A percentile compares a stretch with the other conserved stretches of the same genome.
Evolutionary conservation across 2,329 filamentous ascomycete species (phyloP).

Genomic region (Chaetomiaceae sp.): DNA sequence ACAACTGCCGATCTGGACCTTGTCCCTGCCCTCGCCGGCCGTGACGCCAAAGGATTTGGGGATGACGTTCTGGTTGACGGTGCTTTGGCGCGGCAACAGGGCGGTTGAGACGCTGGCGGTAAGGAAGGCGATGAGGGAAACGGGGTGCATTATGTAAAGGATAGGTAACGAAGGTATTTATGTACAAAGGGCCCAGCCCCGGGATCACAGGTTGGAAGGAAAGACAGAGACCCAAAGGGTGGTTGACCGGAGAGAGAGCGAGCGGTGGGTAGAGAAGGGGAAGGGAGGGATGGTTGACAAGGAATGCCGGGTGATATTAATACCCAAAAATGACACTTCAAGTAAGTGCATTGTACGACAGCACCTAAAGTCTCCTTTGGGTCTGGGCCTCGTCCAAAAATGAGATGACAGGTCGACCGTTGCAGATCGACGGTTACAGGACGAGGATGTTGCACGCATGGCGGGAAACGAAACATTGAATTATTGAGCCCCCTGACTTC

Average conservation of each 20-base stretch:
- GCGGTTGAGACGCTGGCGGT: constrained; percentile 10
- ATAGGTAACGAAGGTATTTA: too few relatives aligned
- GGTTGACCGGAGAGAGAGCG: neutral
- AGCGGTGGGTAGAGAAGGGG: constrained; percentile 1
- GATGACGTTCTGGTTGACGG: constrained; percentile 18
- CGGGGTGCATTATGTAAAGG: constrained; percentile 14
- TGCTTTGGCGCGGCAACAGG: constrained; percentile 1
- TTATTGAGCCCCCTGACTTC: neutral
- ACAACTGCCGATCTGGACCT: constrained; percentile 12
- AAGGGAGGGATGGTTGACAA: too few relatives aligned
- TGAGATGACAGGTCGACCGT: constrained; percentile 3
- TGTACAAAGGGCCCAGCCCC: constrained; percentile 10
- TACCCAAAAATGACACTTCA: too few relatives aligned
- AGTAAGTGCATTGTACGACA: neutral
- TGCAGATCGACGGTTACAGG: neutral
- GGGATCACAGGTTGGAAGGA: neutral
- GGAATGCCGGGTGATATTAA: too few relatives aligned
- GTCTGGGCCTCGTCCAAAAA: neutral
- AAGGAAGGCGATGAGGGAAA: constrained; percentile 11
- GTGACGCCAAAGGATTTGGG: constrained; percentile 18
- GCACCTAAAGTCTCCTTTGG: too few relatives aligned
- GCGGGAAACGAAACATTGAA: constrained; percentile 14
- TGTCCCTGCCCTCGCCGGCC: constrained; percentile 12
- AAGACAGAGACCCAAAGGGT: neutral
- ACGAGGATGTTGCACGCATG: constrained; percentile 2